Evolutionary conservation across 2,329 filamentous ascomycete species (phyloP).

Genomic region (Ramularia endophylla): DNA sequence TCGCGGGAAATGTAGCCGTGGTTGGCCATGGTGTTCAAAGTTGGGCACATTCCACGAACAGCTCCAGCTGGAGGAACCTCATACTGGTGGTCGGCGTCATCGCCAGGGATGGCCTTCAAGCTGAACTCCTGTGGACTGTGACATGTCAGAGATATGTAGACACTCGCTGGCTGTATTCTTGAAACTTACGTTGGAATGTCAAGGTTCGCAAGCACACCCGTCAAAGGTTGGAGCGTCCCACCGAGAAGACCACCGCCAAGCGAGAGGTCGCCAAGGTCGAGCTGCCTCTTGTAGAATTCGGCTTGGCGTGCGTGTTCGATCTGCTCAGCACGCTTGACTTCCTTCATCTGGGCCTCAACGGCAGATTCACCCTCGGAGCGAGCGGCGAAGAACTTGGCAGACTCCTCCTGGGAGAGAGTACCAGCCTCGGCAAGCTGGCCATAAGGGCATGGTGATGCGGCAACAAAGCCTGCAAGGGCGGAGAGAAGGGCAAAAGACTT

Average conservation of each 20-base stretch:
- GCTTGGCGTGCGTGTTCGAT: slow-evolving; percentile 13
- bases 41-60: slow-evolving; percentile 24
- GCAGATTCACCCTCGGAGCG: slow-evolving; percentile 14
- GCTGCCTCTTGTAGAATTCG: slow-evolving; percentile 16
- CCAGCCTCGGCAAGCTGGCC: slow-evolving; percentile 18
- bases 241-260: slow-evolving; percentile 19
- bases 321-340: slow-evolving; percentile 5
- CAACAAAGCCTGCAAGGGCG: too few species aligned
- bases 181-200: slow-evolving; percentile 19
- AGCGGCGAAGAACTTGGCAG: slow-evolving; percentile 15
- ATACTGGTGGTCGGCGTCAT: slow-evolving; percentile 21
- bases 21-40: slow-evolving; percentile 26
- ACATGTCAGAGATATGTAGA: slow-evolving; percentile 1
- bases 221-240: slow-evolving; percentile 24
- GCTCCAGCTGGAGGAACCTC: slow-evolving; percentile 15
- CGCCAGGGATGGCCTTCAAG: slow-evolving; percentile 18
- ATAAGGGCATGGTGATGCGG: slow-evolving; percentile 17
- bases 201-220: slow-evolving; percentile 16
- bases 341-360: slow-evolving; percentile 8
- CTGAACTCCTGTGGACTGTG: slow-evolving; percentile 17
- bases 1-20: slow-evolving; percentile 25
- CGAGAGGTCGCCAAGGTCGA: slow-evolving; percentile 6
- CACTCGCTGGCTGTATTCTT: neutral
- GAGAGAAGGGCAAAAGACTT: too few species aligned
- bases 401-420: slow-evolving; percentile 12